Conservation (phyloP, 139 green algal species). For the Chlamydomonas sp. region DNA sequence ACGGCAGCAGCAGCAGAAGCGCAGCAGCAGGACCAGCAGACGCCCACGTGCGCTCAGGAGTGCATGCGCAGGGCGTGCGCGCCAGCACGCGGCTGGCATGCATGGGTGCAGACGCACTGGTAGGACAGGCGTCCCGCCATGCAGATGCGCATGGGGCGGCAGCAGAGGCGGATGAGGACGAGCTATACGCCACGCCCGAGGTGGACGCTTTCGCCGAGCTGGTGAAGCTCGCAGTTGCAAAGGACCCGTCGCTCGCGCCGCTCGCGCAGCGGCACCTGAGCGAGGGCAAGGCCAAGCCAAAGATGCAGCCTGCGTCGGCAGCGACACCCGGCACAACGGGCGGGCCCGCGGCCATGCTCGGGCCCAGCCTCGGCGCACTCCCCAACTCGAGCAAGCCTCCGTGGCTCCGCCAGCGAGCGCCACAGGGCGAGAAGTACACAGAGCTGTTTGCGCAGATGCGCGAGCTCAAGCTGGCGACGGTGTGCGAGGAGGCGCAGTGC, state of each 20-base stretch:
- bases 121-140: too few relatives aligned
- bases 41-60: too few relatives aligned
- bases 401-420: slow-evolving; percentile 89
- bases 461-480: slow-evolving; percentile 74
- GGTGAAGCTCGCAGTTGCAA: slow-evolving; percentile 62
- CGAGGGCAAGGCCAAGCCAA: not conserved
- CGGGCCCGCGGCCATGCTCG: slow-evolving; percentile 27
- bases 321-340: not conserved
- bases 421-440: slow-evolving; percentile 80
- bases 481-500: slow-evolving; percentile 89
- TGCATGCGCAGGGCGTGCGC: too few relatives aligned
- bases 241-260: slow-evolving; percentile 64
- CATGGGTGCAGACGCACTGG: too few relatives aligned
- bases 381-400: slow-evolving; percentile 72
- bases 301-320: not conserved
- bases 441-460: slow-evolving; percentile 69
- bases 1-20: too few relatives aligned
- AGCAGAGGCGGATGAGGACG: slow-evolving; percentile 6
- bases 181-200: slow-evolving; percentile 12
- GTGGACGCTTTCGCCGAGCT: slow-evolving; percentile 71
- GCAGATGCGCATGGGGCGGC: too few relatives aligned
- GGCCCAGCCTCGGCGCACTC: slow-evolving; percentile 30
- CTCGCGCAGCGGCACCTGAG: slow-evolving; percentile 48
- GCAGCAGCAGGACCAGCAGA: too few relatives aligned
- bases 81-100: too few relatives aligned